phyloP scores from a whole-genome alignment of 1,284 basidiomycete genomes.

The Sporisorium reilianum region DNA sequence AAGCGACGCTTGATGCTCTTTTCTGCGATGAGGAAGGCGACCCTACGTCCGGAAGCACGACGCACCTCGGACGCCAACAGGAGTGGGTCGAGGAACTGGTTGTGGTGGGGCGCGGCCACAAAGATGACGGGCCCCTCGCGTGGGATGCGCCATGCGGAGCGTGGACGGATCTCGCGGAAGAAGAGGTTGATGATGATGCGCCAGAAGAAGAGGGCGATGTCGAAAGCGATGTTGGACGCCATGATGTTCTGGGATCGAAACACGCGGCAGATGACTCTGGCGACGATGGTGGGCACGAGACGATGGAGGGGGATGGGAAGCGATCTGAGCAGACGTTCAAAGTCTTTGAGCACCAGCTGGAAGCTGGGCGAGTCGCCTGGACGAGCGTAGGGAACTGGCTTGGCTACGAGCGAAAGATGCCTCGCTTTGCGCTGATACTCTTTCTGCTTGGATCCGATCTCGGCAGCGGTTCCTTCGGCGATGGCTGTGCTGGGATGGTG shows the following conservation, averaged over 20 bases:
- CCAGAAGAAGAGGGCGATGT: constrained; percentile 72
- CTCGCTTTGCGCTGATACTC: constrained; percentile 46
- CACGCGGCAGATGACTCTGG: constrained; percentile 52
- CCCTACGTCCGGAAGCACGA: constrained; percentile 83
- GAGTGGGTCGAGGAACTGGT: constrained; percentile 96
- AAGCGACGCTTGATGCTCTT: constrained; percentile 85
- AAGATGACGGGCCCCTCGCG: constrained; percentile 91
- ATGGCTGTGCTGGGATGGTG: constrained; percentile 31
- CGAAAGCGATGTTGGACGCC: constrained; percentile 69
- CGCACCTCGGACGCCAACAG: constrained; percentile 86
- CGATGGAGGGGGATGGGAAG: constrained; percentile 62
- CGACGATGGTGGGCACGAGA: constrained; percentile 56
- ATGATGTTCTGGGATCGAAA: constrained; percentile 58
- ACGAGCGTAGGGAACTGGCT: constrained; percentile 35
- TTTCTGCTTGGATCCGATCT: constrained; percentile 36
- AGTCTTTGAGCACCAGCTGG: constrained; percentile 50
- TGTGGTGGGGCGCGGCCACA: constrained; percentile 95
- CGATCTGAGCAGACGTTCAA: constrained; percentile 54
- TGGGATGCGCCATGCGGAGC: constrained; percentile 95
- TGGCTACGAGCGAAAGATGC: constrained; percentile 37
- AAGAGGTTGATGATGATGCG: constrained; percentile 90
- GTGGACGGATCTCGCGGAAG: constrained; percentile 94
- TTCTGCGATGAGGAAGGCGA: constrained; percentile 92
- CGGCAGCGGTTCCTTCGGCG: constrained; percentile 37
- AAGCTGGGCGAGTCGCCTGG: constrained; percentile 46